A percentile compares a stretch with the other conserved stretches of the same genome.
Evolutionary conservation across 2,329 filamentous ascomycete species (phyloP).

Genomic region (Monilinia aucupariae): DNA sequence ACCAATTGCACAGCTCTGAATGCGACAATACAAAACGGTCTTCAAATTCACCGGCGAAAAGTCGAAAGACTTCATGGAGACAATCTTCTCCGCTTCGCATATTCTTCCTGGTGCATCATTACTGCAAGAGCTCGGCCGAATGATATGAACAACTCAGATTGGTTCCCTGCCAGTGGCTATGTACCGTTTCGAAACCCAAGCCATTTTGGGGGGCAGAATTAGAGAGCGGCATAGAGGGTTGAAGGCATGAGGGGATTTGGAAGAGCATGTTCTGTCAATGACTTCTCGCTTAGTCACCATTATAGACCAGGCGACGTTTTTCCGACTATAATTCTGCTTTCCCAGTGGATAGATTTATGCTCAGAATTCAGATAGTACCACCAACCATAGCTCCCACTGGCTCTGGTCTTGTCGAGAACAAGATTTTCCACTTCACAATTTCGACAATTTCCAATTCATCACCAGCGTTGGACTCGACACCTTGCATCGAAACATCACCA

Average conservation of each 20-base stretch:
- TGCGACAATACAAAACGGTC: neutral
- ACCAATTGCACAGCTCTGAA: neutral
- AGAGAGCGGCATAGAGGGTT: too few species aligned
- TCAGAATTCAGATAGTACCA: neutral
- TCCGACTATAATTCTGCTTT: neutral
- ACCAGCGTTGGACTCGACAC: conserved; percentile 66
- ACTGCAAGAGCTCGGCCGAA: neutral
- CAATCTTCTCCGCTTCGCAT: neutral
- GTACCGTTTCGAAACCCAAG: neutral
- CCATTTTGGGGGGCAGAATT: too few species aligned
- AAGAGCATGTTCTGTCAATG: neutral
- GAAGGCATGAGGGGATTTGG: neutral
- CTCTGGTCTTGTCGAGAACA: conserved; percentile 81
- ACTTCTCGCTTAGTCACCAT: neutral
- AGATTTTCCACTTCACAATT: conserved; percentile 77
- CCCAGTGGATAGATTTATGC: too few species aligned
- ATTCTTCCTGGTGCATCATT: neutral
- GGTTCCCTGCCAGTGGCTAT: neutral
- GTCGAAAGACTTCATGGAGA: neutral
- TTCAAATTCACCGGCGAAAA: neutral
- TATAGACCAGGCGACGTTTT: neutral
- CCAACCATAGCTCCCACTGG: conserved; percentile 54
- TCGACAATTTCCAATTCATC: conserved; percentile 79
- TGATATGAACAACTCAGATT: neutral
- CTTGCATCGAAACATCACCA: conserved; percentile 31